Evolutionary conservation across 2,329 filamentous ascomycete genomes (phyloP).

Genomic region (Aspergillus sp.): DNA sequence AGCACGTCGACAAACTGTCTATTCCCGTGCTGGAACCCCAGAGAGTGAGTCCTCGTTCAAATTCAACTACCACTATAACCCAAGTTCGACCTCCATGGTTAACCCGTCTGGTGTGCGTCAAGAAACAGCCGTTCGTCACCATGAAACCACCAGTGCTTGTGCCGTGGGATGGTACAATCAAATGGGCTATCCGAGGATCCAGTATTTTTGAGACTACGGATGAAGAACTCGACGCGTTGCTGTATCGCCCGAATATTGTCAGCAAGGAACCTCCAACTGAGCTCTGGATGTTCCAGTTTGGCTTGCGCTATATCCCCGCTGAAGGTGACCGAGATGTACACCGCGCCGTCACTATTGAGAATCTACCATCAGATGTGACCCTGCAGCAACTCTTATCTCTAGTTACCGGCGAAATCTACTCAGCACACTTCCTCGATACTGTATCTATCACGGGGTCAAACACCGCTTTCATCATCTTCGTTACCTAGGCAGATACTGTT

Average conservation of each 20-base stretch:
- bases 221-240: conserved; percentile 23
- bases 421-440: conserved; percentile 33
- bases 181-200: conserved; percentile 24
- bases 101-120: background rate
- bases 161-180: conserved; percentile 26
- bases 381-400: conserved; percentile 28
- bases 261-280: conserved; percentile 13
- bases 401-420: conserved; percentile 30
- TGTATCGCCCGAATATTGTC: conserved; percentile 13
- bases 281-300: conserved; percentile 32
- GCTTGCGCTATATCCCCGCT: conserved; percentile 33
- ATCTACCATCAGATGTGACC: conserved; percentile 25
- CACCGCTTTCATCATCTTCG: conserved; percentile 34
- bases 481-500: conserved; percentile 27
- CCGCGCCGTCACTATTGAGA: conserved; percentile 33
- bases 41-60: conserved; percentile 9
- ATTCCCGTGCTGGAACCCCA: conserved; percentile 19
- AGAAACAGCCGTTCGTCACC: background rate
- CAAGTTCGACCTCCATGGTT: background rate
- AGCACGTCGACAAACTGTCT: conserved; percentile 13
- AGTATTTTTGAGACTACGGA: conserved; percentile 25
- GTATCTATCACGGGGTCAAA: conserved; percentile 29
- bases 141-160: background rate
- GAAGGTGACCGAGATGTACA: conserved; percentile 26
- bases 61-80: background rate